A percentile compares a stretch with the other conserved stretches of the same genome.
Conservation (phyloP, 768 basidiomycete genomes). For the Pisolithus microcarpus region DNA sequence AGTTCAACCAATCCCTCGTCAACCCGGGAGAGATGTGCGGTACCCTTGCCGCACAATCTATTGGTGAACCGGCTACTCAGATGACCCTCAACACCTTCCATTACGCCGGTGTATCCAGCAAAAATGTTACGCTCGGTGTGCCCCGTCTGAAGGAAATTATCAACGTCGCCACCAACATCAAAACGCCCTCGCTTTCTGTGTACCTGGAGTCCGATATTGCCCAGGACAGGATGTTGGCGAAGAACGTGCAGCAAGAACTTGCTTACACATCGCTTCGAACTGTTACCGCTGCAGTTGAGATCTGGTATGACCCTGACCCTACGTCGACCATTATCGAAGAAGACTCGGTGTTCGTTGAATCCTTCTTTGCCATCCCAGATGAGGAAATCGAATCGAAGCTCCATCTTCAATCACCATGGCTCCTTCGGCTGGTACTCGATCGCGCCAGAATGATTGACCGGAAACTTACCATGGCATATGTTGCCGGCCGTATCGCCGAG, state of each 20-base stretch:
- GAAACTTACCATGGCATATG: conserved; percentile 90
- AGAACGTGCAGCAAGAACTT: conserved; percentile 87
- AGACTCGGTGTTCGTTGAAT: conserved; percentile 91
- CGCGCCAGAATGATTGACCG: conserved; percentile 97
- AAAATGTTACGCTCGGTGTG: conserved; percentile 99
- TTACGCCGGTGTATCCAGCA: conserved; percentile 99
- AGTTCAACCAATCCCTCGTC: conserved; percentile 88
- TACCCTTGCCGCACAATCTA: conserved; percentile 94
- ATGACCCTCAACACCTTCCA: conserved; percentile 99
- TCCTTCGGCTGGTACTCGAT: conserved; percentile 93
- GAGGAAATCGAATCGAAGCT: conserved; percentile 90
- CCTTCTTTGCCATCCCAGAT: conserved; percentile 99
- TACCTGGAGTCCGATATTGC: conserved; percentile 74
- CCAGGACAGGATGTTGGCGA: conserved; percentile 55
- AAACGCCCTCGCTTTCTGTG: conserved; percentile 93
- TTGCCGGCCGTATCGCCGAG: conserved; percentile 88
- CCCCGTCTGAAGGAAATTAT: conserved; percentile 99
- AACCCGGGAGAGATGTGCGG: conserved; percentile 99
- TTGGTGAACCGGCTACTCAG: conserved; percentile 98
- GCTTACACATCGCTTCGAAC: conserved; percentile 92
- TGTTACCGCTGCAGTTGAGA: conserved; percentile 91
- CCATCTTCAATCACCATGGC: conserved; percentile 91
- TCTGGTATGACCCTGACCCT: conserved; percentile 96
- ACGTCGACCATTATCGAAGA: conserved; percentile 92
- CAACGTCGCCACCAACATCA: conserved; percentile 97